Evolutionary conservation across 2,329 filamentous ascomycete genomes (phyloP).

Genomic region (Sarocladiaceae sp.): DNA sequence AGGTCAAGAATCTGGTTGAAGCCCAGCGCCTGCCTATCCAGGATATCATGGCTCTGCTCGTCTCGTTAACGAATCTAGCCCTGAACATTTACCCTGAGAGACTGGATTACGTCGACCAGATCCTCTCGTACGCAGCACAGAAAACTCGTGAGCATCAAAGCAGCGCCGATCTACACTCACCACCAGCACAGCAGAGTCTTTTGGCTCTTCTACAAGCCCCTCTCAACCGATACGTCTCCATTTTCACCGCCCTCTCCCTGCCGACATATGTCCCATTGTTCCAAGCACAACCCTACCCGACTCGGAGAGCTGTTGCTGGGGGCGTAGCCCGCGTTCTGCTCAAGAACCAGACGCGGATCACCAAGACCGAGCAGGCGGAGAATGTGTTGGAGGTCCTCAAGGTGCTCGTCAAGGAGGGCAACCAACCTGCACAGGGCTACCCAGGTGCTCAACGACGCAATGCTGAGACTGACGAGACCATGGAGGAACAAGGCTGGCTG

Average conservation of each 20-base stretch:
- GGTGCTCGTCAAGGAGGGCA: constrained; percentile 89
- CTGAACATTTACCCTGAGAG: constrained; percentile 92
- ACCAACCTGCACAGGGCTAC: constrained; percentile 77
- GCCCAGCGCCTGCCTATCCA: constrained; percentile 87
- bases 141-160: constrained; percentile 88
- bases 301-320: constrained; percentile 81
- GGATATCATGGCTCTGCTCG: constrained; percentile 86
- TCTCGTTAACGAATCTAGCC: constrained; percentile 89
- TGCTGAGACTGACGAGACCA: constrained; percentile 88
- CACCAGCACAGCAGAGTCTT: constrained; percentile 79
- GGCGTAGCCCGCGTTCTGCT: constrained; percentile 81
- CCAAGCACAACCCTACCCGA: constrained; percentile 88
- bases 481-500: constrained; percentile 97
- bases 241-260: constrained; percentile 92
- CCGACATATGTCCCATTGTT: constrained; percentile 88
- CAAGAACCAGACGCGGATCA: constrained; percentile 72
- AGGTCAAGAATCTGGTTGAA: constrained; percentile 89
- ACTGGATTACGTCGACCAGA: constrained; percentile 91
- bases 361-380: constrained; percentile 72
- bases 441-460: constrained; percentile 71
- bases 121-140: constrained; percentile 77
- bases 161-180: constrained; percentile 89
- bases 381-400: constrained; percentile 83
- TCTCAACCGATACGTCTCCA: constrained; percentile 80
- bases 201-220: constrained; percentile 86